A percentile compares a stretch with the other conserved stretches of the same genome.
Conservation (phyloP, 1,139 yeast species). For the Hemisphaericaspora xylofermentans region DNA sequence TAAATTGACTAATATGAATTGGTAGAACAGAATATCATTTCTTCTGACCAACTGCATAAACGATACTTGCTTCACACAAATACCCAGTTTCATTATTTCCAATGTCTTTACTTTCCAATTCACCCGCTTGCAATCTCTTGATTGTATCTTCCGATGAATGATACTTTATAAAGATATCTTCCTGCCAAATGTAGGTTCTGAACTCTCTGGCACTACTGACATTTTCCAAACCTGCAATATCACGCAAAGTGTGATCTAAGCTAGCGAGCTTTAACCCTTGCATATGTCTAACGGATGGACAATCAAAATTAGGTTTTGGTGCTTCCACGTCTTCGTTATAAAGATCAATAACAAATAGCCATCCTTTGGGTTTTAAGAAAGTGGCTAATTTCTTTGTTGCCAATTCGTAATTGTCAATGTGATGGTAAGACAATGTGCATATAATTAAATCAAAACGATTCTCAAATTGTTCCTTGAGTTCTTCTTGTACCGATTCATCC, state of each 20-base stretch:
- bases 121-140: slow-evolving; percentile 18
- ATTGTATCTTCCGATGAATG: slow-evolving; percentile 22
- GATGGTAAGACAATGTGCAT: slow-evolving; percentile 44
- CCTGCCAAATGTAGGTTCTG: slow-evolving; percentile 25
- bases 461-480: slow-evolving; percentile 18
- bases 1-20: too few relatives aligned
- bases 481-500: slow-evolving; percentile 19
- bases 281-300: slow-evolving; percentile 29
- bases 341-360: slow-evolving; percentile 37
- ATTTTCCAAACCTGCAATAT: slow-evolving; percentile 22
- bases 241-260: slow-evolving; percentile 23
- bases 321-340: slow-evolving; percentile 32
- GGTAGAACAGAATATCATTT: neutral
- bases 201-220: slow-evolving; percentile 25
- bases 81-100: slow-evolving; percentile 16
- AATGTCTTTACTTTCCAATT: slow-evolving; percentile 13
- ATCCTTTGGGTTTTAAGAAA: slow-evolving; percentile 35
- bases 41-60: slow-evolving; percentile 28
- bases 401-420: slow-evolving; percentile 30
- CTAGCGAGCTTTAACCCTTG: slow-evolving; percentile 31
- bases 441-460: slow-evolving; percentile 31
- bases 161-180: slow-evolving; percentile 21
- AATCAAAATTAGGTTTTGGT: slow-evolving; percentile 13
- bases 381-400: slow-evolving; percentile 32
- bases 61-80: slow-evolving; percentile 21